These are phyloP conservation scores for Nicotiana otophora DNA, from an alignment of 257 asterid genomes.

Conservation along the genomic window DNA sequence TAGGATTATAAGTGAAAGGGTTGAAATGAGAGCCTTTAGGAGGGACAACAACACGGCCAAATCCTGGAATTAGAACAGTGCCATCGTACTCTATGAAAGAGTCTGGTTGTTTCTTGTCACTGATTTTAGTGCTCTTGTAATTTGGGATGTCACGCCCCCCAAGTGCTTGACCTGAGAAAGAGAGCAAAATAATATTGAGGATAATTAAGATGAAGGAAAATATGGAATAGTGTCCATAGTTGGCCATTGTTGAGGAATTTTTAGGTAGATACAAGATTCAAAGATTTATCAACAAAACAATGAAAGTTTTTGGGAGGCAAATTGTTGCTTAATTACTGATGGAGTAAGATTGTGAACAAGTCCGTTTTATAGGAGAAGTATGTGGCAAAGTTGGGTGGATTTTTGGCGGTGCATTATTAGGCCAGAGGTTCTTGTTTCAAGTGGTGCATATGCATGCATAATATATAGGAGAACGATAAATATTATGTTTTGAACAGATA, in stretches of 20 bases:
- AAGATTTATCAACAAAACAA: not conserved
- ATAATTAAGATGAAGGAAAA: conserved; percentile 19
- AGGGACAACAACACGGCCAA: conserved; percentile 55
- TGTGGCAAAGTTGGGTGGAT: conserved; percentile 14
- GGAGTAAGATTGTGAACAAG: not conserved
- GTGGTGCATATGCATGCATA: not conserved
- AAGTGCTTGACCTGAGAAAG: conserved; percentile 8
- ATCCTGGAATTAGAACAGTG: conserved; percentile 55
- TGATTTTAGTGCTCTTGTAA: not conserved
- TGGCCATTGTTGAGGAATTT: conserved; percentile 34
- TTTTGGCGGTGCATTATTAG: conserved; percentile 42
- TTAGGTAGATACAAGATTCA: not conserved
- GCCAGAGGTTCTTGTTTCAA: not conserved
- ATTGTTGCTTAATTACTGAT: not conserved
- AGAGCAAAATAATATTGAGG: conserved; percentile 15
- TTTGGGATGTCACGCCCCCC: conserved; percentile 36
- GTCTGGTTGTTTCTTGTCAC: conserved; percentile 30
- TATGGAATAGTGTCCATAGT: conserved; percentile 7
- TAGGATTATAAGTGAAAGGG: conserved; percentile 50
- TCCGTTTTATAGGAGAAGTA: not conserved
- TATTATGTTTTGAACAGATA: no score
- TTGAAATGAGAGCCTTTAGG: conserved; percentile 25
- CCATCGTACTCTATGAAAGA: conserved; percentile 38
- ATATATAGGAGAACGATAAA: no score
- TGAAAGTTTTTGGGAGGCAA: not conserved